Percentiles rank a stretch among this genome's conserved stretches.
Evolutionary conservation across 441 rosid genomes (phyloP).

Genomic region (Omphalea diandra): DNA sequence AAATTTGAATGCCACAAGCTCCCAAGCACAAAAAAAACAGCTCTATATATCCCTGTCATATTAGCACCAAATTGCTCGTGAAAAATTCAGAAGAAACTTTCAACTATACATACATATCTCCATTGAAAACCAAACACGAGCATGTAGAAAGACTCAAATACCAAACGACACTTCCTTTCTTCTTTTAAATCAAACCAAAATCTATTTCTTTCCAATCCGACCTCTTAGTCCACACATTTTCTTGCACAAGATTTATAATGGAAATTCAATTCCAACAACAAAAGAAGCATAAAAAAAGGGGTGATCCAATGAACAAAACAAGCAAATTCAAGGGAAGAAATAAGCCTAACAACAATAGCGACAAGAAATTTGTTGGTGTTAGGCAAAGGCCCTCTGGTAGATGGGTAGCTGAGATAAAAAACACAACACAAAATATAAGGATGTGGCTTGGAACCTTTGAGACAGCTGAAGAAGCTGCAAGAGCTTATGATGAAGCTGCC

Average conservation of each 20-base stretch:
- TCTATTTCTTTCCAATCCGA: not conserved
- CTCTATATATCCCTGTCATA: constrained; percentile 16
- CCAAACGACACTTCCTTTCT: constrained; percentile 7
- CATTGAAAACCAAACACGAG: constrained; percentile 24
- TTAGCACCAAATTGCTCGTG: constrained; percentile 23
- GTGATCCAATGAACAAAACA: constrained; percentile 28
- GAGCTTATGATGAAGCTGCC: constrained; percentile 79
- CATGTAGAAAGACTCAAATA: constrained; percentile 17
- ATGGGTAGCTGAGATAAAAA: constrained; percentile 89
- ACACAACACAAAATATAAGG: constrained; percentile 71
- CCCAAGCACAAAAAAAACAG: constrained; percentile 30
- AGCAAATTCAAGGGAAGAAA: constrained; percentile 47
- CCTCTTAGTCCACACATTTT: not conserved
- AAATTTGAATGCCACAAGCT: not conserved
- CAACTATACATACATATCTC: constrained; percentile 17
- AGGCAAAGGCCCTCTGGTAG: constrained; percentile 80
- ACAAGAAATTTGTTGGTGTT: constrained; percentile 67
- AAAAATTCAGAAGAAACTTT: constrained; percentile 22
- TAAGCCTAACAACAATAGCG: constrained; percentile 16
- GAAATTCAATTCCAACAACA: constrained; percentile 55
- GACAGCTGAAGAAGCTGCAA: constrained; percentile 75
- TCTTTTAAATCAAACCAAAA: not conserved
- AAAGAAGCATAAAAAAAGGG: constrained; percentile 21
- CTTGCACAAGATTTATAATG: constrained; percentile 30
- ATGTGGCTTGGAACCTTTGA: constrained; percentile 82